These are phyloP conservation scores for Syncephalastrum sp. DNA, from an alignment of 371 early-diverging fungal species.

Conservation along the genomic window DNA sequence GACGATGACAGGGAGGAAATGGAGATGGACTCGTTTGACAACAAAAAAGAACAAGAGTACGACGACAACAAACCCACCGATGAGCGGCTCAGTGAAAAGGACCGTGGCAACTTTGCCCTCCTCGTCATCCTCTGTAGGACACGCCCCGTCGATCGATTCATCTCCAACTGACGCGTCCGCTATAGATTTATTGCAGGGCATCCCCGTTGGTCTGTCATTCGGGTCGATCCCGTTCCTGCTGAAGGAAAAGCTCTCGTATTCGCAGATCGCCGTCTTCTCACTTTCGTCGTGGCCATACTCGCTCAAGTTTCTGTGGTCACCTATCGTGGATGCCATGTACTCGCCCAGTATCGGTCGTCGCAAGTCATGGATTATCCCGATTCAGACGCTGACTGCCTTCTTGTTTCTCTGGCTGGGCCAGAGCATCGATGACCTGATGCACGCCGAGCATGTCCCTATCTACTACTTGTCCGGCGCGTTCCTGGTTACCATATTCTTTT, in stretches of 20 bases:
- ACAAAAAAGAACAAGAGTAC: conserved; percentile 4
- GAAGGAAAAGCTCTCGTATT: conserved; percentile 85
- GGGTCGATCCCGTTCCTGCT: conserved; percentile 93
- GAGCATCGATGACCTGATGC: conserved; percentile 75
- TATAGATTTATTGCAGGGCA: conserved; percentile 87
- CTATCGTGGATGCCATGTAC: conserved; percentile 91
- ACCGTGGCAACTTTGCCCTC: conserved; percentile 65
- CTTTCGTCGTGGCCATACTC: conserved; percentile 94
- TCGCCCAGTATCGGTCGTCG: conserved; percentile 81
- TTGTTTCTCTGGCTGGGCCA: conserved; percentile 78
- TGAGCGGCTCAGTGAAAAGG: conserved; percentile 37
- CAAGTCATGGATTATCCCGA: conserved; percentile 98
- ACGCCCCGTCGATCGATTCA: conserved; percentile 20
- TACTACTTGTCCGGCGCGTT: conserved; percentile 70
- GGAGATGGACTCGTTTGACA: conserved; percentile 25
- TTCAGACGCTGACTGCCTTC: conserved; percentile 79
- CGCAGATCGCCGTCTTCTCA: conserved; percentile 92
- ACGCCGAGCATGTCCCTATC: conserved; percentile 59
- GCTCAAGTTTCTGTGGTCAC: conserved; percentile 93
- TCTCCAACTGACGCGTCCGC: neutral
- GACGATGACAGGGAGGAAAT: conserved; percentile 39
- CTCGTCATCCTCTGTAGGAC: conserved; percentile 62
- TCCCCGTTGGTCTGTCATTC: conserved; percentile 89
- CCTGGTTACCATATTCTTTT: conserved; percentile 82
- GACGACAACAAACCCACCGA: neutral